A percentile compares a stretch with the other conserved stretches of the same genome.
Evolutionary conservation across 768 basidiomycete species (phyloP).

Genomic region (Cubamyces sp.): DNA sequence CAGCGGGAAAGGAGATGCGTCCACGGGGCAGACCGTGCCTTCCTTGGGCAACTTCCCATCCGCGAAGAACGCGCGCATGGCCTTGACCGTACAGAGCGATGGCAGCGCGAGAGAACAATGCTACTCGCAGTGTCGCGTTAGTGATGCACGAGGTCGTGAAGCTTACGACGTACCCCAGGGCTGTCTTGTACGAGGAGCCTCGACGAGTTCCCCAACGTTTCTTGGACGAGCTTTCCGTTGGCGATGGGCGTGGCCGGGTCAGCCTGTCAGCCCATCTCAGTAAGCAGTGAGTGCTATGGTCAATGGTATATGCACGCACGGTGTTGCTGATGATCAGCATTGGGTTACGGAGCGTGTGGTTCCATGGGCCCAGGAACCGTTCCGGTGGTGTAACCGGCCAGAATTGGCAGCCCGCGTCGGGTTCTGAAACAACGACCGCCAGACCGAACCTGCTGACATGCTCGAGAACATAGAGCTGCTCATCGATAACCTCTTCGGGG

Average conservation of each 20-base stretch:
- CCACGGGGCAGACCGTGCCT: conserved; percentile 30
- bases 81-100: conserved; percentile 32
- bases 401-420: conserved; percentile 35
- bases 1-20: conserved; percentile 8
- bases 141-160: neutral
- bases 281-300: neutral
- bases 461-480: conserved; percentile 29
- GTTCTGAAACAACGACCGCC: conserved; percentile 27
- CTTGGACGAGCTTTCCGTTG: conserved; percentile 31
- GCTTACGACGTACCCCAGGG: conserved; percentile 30
- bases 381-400: conserved; percentile 34
- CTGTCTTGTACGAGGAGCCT: conserved; percentile 35
- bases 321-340: conserved; percentile 35
- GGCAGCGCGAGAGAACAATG: conserved; percentile 29
- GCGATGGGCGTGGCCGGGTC: conserved; percentile 37
- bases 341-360: conserved; percentile 32
- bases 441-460: conserved; percentile 28
- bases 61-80: conserved; percentile 31
- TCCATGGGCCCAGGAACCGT: conserved; percentile 38
- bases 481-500: conserved; percentile 31
- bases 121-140: conserved; percentile 8
- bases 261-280: conserved; percentile 7
- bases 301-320: conserved; percentile 7
- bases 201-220: conserved; percentile 30
- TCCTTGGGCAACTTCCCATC: conserved; percentile 33